phyloP scores from a whole-genome alignment of 225 moss, liverwort and hornwort species.

The Ulota crispa region DNA sequence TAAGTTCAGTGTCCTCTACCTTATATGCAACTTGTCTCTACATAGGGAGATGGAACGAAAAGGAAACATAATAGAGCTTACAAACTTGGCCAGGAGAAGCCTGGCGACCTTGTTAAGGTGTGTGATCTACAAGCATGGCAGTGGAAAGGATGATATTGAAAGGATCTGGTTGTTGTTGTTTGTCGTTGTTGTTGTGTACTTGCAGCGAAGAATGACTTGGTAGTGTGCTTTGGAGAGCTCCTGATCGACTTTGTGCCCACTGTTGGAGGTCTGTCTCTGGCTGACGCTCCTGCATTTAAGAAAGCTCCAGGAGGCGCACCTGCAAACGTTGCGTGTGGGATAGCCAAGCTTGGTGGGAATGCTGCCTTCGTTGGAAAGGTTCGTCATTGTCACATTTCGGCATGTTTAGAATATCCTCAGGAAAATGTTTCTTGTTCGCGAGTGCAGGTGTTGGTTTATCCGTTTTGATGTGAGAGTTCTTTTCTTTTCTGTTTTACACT shows the following conservation, averaged over 20 bases:
- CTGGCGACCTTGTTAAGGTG: neutral
- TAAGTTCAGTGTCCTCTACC: too few species aligned
- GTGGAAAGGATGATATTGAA: neutral
- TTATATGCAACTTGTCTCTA: neutral
- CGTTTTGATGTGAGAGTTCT: neutral
- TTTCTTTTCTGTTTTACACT: neutral
- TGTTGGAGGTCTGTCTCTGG: conserved; percentile 75
- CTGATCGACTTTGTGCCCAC: conserved; percentile 95
- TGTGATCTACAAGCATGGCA: neutral
- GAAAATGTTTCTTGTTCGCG: neutral
- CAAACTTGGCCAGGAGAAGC: neutral
- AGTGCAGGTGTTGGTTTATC: neutral
- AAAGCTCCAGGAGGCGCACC: conserved; percentile 97
- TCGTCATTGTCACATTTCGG: neutral
- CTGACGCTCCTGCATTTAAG: conserved; percentile 88
- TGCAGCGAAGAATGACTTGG: conserved; percentile 44
- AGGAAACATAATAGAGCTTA: neutral
- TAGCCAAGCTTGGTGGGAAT: conserved; percentile 83
- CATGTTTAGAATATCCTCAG: neutral
- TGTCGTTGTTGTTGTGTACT: neutral
- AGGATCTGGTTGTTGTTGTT: neutral
- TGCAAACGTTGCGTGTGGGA: conserved; percentile 94
- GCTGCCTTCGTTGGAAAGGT: conserved; percentile 94
- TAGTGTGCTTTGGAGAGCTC: conserved; percentile 92
- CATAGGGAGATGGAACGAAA: neutral